These are phyloP conservation scores for Knoxia roxburghii DNA, from an alignment of 257 asterid species.

Conservation along the genomic window DNA sequence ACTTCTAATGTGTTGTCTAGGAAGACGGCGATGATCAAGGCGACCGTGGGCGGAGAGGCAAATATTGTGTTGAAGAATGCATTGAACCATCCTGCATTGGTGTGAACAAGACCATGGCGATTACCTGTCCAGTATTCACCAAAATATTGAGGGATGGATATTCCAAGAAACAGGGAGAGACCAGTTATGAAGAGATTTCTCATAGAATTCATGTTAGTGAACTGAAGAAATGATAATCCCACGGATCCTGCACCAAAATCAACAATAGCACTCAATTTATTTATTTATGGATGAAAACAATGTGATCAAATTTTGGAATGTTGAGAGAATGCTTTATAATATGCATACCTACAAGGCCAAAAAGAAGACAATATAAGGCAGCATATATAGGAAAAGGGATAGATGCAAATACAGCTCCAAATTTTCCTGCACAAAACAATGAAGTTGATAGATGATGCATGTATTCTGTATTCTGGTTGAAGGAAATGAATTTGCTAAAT, in stretches of 20 bases:
- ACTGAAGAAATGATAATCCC: conserved; percentile 92
- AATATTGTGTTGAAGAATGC: conserved; percentile 85
- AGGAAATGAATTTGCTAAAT: too few species aligned
- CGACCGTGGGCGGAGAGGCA: conserved; percentile 85
- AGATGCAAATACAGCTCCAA: conserved; percentile 98
- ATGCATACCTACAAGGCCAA: conserved; percentile 91
- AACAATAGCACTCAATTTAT: conserved; percentile 6
- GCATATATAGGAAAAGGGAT: conserved; percentile 91
- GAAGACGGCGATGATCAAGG: conserved; percentile 71
- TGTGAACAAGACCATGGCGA: conserved; percentile 73
- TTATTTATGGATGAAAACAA: too few species aligned
- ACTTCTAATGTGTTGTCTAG: conserved; percentile 93
- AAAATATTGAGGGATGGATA: conserved; percentile 88
- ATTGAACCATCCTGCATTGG: conserved; percentile 97
- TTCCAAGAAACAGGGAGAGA: conserved; percentile 88
- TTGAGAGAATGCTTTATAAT: too few species aligned
- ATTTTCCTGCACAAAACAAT: conserved; percentile 62
- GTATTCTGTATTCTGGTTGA: too few species aligned
- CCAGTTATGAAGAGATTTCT: conserved; percentile 92
- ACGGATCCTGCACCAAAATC: conserved; percentile 71
- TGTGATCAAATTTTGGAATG: too few species aligned
- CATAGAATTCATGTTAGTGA: conserved; percentile 98
- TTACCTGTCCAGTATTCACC: conserved; percentile 55
- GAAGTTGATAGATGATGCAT: too few species aligned
- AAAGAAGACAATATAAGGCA: conserved; percentile 82